A percentile compares a stretch with the other conserved stretches of the same genome.
Conservation (phyloP, 768 basidiomycete species). For the Gloeostereum incarnatum region DNA sequence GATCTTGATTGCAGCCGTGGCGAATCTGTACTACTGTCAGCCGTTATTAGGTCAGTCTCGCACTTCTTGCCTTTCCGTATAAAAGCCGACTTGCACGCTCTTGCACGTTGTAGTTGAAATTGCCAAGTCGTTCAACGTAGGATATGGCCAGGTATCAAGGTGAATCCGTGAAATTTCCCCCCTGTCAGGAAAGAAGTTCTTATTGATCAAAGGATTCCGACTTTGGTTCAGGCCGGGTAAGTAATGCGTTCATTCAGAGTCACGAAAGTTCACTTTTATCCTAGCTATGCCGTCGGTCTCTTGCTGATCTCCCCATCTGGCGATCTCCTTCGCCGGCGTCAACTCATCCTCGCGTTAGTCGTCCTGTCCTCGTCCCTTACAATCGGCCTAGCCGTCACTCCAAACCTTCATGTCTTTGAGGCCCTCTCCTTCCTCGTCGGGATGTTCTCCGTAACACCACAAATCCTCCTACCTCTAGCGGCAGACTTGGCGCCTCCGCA, state of each 20-base stretch:
- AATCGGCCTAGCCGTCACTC: conserved; percentile 63
- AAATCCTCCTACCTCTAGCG: conserved; percentile 69
- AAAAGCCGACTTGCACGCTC: conserved; percentile 5
- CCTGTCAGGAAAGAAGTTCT: conserved; percentile 12
- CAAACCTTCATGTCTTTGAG: conserved; percentile 51
- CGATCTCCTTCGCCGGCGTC: conserved; percentile 71
- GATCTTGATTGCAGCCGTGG: conserved; percentile 22
- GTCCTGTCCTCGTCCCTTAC: conserved; percentile 46
- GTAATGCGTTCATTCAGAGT: conserved; percentile 2
- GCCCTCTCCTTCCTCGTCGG: conserved; percentile 66
- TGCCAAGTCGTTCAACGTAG: conserved; percentile 27
- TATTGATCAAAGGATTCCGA: conserved; percentile 40
- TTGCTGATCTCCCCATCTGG: conserved; percentile 75
- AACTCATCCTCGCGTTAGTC: conserved; percentile 54
- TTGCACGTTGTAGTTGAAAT: conserved; percentile 24
- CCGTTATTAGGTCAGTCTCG: conserved; percentile 58
- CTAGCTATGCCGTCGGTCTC: conserved; percentile 54
- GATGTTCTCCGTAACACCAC: conserved; percentile 57
- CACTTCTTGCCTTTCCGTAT: not conserved
- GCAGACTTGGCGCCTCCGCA: conserved; percentile 77
- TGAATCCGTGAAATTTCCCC: conserved; percentile 10
- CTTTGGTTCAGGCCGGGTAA: conserved; percentile 61
- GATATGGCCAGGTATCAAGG: conserved; percentile 30
- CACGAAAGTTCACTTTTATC: not conserved
- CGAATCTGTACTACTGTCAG: conserved; percentile 79